Evolutionary conservation across 1,284 basidiomycete species (phyloP).

Genomic region (Phenoliferia sp.): DNA sequence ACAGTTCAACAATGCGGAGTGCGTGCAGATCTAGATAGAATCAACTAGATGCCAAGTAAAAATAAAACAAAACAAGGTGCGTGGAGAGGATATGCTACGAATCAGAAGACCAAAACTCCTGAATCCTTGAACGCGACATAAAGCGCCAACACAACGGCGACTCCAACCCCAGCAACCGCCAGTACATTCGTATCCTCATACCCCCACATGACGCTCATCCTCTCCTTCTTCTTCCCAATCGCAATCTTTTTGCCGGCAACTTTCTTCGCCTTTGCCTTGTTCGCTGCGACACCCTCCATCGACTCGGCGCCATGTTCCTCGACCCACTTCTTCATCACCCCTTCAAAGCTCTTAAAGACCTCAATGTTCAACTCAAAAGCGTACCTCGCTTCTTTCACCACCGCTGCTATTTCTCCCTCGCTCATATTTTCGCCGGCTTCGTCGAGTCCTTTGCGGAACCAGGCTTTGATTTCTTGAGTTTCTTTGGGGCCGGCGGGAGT

Average conservation of each 20-base stretch:
- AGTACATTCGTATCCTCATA: too few species aligned
- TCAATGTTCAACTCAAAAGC: slow-evolving; percentile 10
- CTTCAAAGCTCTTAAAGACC: slow-evolving; percentile 3
- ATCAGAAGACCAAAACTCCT: background rate
- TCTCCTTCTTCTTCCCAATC: too few species aligned
- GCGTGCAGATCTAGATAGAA: too few species aligned
- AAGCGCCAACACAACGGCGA: background rate
- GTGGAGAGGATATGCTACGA: background rate
- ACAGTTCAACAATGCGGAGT: too few species aligned
- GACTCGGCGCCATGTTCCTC: too few species aligned
- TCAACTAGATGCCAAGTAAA: too few species aligned
- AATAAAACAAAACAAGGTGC: background rate
- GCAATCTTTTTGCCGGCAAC: too few species aligned
- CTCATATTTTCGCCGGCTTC: slow-evolving; percentile 1
- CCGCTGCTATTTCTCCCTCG: background rate
- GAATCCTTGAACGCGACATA: background rate
- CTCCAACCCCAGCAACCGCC: background rate
- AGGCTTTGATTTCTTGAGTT: slow-evolving; percentile 9
- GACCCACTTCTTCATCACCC: background rate
- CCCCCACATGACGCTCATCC: too few species aligned
- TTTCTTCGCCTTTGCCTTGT: background rate
- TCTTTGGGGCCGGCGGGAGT: background rate
- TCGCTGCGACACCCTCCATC: too few species aligned
- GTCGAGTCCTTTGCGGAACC: slow-evolving; percentile 9
- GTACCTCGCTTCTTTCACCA: slow-evolving; percentile 3